These are phyloP conservation scores for Lasiosphaeris hirsuta DNA, from an alignment of 495 filamentous ascomycete genomes.

Conservation along the genomic window DNA sequence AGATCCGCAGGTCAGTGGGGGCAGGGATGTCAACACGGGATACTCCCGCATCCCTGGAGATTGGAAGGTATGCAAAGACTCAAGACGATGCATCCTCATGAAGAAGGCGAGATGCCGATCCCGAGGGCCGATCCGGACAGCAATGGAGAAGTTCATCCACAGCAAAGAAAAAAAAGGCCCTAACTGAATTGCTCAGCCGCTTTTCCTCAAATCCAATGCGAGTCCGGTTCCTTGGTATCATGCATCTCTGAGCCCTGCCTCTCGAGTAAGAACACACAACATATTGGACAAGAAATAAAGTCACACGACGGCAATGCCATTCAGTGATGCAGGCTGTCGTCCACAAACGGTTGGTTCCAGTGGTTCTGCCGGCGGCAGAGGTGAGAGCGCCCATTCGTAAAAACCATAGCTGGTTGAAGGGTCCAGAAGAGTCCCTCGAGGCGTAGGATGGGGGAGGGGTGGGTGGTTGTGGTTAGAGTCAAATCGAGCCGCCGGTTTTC, in stretches of 20 bases:
- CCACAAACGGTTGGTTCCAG: constrained; percentile 11
- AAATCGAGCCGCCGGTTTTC: constrained; percentile 11
- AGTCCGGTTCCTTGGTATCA: constrained; percentile 26
- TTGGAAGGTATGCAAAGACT: background rate
- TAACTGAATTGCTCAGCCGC: constrained; percentile 9
- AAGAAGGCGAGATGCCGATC: constrained; percentile 8
- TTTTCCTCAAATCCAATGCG: constrained; percentile 20
- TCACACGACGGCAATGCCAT: constrained; percentile 28
- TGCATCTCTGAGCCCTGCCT: constrained; percentile 19
- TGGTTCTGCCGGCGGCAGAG: constrained; percentile 9
- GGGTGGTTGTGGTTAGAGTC: background rate
- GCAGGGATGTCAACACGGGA: constrained; percentile 12
- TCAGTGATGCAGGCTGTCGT: constrained; percentile 11
- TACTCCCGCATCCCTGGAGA: constrained; percentile 8
- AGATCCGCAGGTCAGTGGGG: constrained; percentile 6
- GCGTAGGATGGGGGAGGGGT: background rate
- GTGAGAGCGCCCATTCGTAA: constrained; percentile 14
- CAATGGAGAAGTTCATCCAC: constrained; percentile 23
- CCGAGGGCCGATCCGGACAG: constrained; percentile 29
- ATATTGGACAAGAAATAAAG: constrained; percentile 25
- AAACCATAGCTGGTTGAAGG: constrained; percentile 1
- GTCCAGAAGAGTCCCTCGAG: constrained; percentile 3
- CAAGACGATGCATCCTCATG: constrained; percentile 5
- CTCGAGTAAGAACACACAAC: constrained; percentile 24
- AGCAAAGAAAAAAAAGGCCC: constrained; percentile 14